Conservation (phyloP, 1,284 basidiomycete genomes). For the Boletus sp. region DNA sequence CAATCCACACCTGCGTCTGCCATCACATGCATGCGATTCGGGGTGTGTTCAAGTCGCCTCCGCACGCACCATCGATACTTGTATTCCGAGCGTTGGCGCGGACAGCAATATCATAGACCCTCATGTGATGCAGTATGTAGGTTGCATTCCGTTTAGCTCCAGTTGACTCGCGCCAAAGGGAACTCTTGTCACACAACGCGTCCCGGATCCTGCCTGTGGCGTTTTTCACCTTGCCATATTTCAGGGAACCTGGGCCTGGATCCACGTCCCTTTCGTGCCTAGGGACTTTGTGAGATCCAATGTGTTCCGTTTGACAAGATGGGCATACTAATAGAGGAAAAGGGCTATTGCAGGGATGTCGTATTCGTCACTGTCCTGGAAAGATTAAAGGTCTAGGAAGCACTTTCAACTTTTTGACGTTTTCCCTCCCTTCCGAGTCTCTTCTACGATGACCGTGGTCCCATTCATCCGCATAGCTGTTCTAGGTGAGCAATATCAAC, state of each 20-base stretch:
- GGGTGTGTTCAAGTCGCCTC: background rate
- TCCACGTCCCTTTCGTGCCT: no score
- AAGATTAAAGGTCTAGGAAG: constrained; percentile 10
- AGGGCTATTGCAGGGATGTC: background rate
- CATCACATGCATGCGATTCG: no score
- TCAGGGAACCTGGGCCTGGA: no score
- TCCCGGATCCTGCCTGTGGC: background rate
- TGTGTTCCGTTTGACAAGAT: background rate
- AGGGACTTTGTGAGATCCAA: constrained; percentile 3
- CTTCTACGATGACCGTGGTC: constrained; percentile 20
- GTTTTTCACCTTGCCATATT: background rate
- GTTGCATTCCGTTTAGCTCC: background rate
- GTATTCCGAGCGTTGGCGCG: background rate
- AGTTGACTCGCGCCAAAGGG: background rate
- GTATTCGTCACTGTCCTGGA: background rate
- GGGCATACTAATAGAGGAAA: background rate
- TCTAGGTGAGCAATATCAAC: constrained; percentile 19
- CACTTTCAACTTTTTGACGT: no score
- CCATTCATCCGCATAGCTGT: constrained; percentile 20
- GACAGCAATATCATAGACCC: background rate
- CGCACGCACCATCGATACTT: background rate
- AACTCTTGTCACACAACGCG: background rate
- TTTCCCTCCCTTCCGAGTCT: background rate
- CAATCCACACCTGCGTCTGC: no score
- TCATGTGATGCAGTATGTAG: background rate